A percentile compares a stretch with the other conserved stretches of the same genome.
phyloP scores from a whole-genome alignment of 1,284 basidiomycete species.

The Schizophyllum commune region DNA sequence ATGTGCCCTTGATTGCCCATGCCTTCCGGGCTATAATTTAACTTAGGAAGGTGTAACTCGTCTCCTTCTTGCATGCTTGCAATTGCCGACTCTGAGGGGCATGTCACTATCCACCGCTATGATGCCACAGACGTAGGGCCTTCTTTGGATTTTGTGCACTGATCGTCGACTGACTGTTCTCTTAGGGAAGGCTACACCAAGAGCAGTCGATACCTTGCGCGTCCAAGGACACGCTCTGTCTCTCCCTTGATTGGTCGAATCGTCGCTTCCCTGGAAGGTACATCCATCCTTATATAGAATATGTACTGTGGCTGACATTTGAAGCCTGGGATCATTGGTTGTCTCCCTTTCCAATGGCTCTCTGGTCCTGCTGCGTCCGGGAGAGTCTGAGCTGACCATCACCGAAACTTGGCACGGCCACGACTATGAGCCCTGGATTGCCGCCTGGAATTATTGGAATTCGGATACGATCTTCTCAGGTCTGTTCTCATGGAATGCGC shows the following conservation, averaged over 20 bases:
- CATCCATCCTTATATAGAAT: neutral
- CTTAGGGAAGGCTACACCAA: slow-evolving; percentile 38
- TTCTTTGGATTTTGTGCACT: neutral
- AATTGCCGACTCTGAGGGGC: slow-evolving; percentile 81
- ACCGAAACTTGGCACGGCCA: slow-evolving; percentile 77
- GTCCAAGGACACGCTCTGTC: slow-evolving; percentile 55
- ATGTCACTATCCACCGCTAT: slow-evolving; percentile 46
- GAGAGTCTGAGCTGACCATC: slow-evolving; percentile 34
- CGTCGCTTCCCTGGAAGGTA: slow-evolving; percentile 30
- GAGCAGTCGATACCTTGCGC: slow-evolving; percentile 51
- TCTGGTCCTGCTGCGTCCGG: slow-evolving; percentile 51
- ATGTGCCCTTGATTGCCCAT: slow-evolving; percentile 2
- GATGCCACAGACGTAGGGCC: slow-evolving; percentile 4
- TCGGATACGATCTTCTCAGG: slow-evolving; percentile 79
- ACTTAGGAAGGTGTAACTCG: slow-evolving; percentile 46
- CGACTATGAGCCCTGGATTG: slow-evolving; percentile 92
- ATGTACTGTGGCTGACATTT: slow-evolving; percentile 1
- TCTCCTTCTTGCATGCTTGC: slow-evolving; percentile 40
- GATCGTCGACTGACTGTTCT: neutral
- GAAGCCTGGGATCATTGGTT: slow-evolving; percentile 54
- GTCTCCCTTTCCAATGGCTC: slow-evolving; percentile 77
- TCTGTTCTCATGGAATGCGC: slow-evolving; percentile 19
- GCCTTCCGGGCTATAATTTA: neutral
- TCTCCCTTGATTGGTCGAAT: slow-evolving; percentile 87
- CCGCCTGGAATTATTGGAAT: slow-evolving; percentile 85